phyloP scores from a whole-genome alignment of 2,329 filamentous ascomycete species.

The Lachnellula cervina region DNA sequence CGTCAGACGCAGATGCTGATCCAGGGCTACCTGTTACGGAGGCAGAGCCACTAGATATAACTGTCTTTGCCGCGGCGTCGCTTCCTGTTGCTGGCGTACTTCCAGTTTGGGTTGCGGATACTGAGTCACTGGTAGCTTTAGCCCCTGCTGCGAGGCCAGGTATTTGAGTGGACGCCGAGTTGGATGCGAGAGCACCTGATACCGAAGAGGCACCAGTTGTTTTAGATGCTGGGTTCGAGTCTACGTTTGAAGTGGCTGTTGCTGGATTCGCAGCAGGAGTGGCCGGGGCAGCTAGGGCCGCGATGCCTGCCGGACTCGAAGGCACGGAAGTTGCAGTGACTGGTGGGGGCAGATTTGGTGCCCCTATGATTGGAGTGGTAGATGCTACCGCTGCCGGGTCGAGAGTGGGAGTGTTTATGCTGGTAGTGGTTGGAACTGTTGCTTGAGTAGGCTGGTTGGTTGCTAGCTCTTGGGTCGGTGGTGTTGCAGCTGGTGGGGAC shows the following conservation, averaged over 20 bases:
- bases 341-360: background rate
- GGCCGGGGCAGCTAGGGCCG: background rate
- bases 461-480: background rate
- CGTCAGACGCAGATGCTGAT: background rate
- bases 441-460: background rate
- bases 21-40: background rate
- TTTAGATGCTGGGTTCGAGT: background rate
- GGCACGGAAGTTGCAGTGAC: background rate
- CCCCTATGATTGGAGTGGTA: background rate
- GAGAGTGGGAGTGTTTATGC: background rate
- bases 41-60: background rate
- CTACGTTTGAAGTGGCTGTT: background rate
- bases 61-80: background rate
- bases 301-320: background rate
- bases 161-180: too few relatives aligned
- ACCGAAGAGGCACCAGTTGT: background rate
- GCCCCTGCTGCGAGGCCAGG: too few relatives aligned
- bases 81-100: too few relatives aligned
- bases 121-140: too few relatives aligned
- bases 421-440: background rate
- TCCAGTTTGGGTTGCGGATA: too few relatives aligned
- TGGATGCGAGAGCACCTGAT: background rate
- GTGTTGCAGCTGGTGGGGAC: too few relatives aligned
- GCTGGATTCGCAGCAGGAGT: background rate
- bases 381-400: background rate